Evolutionary conservation across 169 alveolate genomes (phyloP).

Genomic region (Eimeria nieschulzi): DNA sequence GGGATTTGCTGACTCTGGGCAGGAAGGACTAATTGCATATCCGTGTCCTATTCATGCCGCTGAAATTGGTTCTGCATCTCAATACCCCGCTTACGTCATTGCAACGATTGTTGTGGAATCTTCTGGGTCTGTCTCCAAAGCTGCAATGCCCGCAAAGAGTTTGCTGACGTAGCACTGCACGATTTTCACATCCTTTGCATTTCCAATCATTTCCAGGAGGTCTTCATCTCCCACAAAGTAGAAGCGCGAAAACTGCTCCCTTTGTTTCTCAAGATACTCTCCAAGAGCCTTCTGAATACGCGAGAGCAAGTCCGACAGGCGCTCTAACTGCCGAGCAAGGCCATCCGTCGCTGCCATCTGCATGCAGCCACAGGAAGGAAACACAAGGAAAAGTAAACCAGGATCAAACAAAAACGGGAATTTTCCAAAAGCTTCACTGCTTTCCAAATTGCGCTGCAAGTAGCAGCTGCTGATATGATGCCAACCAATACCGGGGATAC

Average conservation of each 20-base stretch:
- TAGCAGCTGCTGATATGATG: too few species aligned
- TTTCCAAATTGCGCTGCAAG: neutral
- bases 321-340: conserved; percentile 93
- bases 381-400: neutral
- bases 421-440: neutral
- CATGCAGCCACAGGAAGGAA: neutral
- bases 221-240: conserved; percentile 99
- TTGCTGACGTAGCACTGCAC: conserved; percentile 96
- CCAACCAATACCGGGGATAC: too few species aligned
- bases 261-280: conserved; percentile 96
- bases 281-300: conserved; percentile 96
- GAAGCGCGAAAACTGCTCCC: conserved; percentile 98
- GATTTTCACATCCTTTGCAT: conserved; percentile 94
- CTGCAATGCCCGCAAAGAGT: conserved; percentile 98
- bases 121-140: conserved; percentile 74
- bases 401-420: neutral
- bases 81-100: conserved; percentile 45
- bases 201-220: conserved; percentile 97
- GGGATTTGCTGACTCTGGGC: neutral
- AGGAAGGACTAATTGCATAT: neutral
- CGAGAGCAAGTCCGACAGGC: conserved; percentile 92
- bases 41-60: neutral
- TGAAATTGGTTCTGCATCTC: neutral
- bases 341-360: conserved; percentile 88
- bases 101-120: conserved; percentile 66